These are phyloP conservation scores for Sporothrix humicola DNA, from an alignment of 2,329 filamentous ascomycete species.

Conservation along the genomic window DNA sequence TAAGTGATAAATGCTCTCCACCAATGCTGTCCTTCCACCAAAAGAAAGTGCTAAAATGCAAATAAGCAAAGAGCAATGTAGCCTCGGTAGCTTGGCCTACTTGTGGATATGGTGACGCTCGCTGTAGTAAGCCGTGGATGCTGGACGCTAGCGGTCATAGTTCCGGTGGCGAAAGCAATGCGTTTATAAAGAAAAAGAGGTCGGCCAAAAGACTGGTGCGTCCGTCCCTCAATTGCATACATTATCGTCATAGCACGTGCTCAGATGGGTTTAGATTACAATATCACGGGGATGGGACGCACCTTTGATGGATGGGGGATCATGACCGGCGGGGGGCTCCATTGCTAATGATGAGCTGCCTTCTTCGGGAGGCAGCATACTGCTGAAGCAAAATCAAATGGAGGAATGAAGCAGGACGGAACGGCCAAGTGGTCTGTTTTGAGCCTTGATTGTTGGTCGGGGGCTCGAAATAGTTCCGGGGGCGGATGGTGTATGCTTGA, in stretches of 20 bases:
- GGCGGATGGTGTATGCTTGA: not conserved
- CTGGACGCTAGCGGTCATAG: not conserved
- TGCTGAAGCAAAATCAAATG: conserved; percentile 3
- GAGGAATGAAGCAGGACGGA: not conserved
- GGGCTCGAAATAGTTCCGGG: not conserved
- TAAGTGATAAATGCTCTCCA: too few relatives aligned
- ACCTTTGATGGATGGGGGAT: conserved; percentile 4
- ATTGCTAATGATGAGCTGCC: conserved; percentile 18
- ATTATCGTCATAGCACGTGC: not conserved
- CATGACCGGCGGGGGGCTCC: not conserved
- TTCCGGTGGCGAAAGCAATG: not conserved
- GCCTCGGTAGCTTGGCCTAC: too few relatives aligned
- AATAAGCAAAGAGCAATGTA: too few relatives aligned
- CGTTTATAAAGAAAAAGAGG: not conserved
- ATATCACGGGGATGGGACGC: not conserved
- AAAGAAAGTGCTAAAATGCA: too few relatives aligned
- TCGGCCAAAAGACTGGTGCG: not conserved
- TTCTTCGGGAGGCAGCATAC: not conserved
- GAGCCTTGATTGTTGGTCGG: not conserved
- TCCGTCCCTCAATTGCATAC: not conserved
- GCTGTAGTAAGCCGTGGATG: not conserved
- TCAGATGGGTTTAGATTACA: not conserved
- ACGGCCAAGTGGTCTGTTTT: not conserved
- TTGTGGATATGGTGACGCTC: too few relatives aligned
- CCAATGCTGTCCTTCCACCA: too few relatives aligned